Evolutionary conservation across 2,329 filamentous ascomycete genomes (phyloP).

Genomic region (Stagonosporopsis cucurbitacearum): DNA sequence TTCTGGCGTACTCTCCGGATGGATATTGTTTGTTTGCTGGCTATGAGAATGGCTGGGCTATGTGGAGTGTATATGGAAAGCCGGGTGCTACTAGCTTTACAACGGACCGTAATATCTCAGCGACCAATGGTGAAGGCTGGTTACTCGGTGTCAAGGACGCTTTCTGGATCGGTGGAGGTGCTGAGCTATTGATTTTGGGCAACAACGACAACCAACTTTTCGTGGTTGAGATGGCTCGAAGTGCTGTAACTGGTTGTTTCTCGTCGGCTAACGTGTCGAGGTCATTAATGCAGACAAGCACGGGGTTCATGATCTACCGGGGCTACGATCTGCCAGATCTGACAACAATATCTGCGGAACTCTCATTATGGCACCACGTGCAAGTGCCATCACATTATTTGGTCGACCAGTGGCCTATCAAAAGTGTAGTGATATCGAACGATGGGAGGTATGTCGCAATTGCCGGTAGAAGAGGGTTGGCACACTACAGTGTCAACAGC

Average conservation of each 20-base stretch:
- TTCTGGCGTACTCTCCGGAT: slow-evolving; percentile 87
- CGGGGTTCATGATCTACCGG: slow-evolving; percentile 88
- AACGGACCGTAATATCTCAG: slow-evolving; percentile 68
- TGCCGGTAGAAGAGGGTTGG: slow-evolving; percentile 89
- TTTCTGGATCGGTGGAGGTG: slow-evolving; percentile 86
- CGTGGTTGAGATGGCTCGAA: slow-evolving; percentile 90
- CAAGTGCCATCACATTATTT: slow-evolving; percentile 86
- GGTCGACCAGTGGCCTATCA: slow-evolving; percentile 91
- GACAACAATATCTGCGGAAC: slow-evolving; percentile 88
- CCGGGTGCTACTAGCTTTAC: slow-evolving; percentile 83
- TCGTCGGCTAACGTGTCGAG: slow-evolving; percentile 88
- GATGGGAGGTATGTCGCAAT: slow-evolving; percentile 95
- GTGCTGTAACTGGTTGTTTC: slow-evolving; percentile 90
- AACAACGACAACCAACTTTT: slow-evolving; percentile 79
- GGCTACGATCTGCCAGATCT: slow-evolving; percentile 91
- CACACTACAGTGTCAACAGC: slow-evolving; percentile 94
- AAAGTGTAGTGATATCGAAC: slow-evolving; percentile 82
- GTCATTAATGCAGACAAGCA: slow-evolving; percentile 86
- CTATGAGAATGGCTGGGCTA: slow-evolving; percentile 91
- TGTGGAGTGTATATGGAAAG: slow-evolving; percentile 97
- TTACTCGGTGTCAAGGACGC: slow-evolving; percentile 78
- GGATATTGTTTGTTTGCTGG: slow-evolving; percentile 96
- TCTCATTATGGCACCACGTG: slow-evolving; percentile 92
- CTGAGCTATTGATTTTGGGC: slow-evolving; percentile 79
- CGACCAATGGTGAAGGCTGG: slow-evolving; percentile 79